Conservation (phyloP, 2,329 filamentous ascomycete species). For the Pestalotiopsis sp. region DNA sequence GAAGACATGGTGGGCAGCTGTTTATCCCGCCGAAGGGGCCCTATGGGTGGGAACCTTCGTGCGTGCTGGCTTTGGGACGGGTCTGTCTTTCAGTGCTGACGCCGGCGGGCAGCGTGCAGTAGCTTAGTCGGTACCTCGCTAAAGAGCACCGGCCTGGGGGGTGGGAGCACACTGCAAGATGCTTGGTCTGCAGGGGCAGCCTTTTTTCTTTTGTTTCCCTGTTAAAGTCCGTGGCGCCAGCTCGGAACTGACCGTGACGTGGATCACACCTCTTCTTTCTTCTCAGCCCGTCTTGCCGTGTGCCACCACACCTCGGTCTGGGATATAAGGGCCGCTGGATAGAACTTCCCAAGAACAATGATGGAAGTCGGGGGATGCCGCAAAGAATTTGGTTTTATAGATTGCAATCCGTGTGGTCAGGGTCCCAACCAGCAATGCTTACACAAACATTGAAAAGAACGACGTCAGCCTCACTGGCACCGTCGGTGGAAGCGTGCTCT, state of each 20-base stretch:
- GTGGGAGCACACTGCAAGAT: neutral
- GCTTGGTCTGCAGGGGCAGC: neutral
- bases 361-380: neutral
- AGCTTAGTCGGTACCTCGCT: neutral
- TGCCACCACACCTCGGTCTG: neutral
- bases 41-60: neutral
- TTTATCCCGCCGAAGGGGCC: neutral
- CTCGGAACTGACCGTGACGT: neutral
- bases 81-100: neutral
- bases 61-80: neutral
- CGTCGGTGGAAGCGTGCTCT: neutral
- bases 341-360: neutral
- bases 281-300: neutral
- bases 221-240: neutral
- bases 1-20: constrained; percentile 37
- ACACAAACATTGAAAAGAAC: neutral
- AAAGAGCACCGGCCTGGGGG: neutral
- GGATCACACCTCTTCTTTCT: neutral
- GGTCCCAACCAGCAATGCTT: neutral
- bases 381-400: neutral
- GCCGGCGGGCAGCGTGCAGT: neutral
- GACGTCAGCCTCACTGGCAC: neutral
- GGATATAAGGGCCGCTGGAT: neutral
- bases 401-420: neutral
- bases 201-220: neutral